Conservation (phyloP, 768 basidiomycete species). For the Panaeolus cyanescens region DNA sequence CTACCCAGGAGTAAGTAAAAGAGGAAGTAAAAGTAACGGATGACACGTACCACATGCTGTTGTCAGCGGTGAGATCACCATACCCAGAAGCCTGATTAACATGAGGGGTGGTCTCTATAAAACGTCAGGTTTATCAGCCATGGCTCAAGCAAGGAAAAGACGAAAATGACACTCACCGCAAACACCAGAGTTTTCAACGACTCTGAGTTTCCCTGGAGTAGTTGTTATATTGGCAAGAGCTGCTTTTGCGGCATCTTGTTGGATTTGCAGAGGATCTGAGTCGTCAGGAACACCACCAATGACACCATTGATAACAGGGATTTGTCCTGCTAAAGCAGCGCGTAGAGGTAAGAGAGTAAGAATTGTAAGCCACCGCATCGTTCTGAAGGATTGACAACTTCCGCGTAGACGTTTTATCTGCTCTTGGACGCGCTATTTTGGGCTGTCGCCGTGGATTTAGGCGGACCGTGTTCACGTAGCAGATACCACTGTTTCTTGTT, state of each 20-base stretch:
- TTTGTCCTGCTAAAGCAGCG: neutral
- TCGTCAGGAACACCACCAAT: conserved; percentile 5
- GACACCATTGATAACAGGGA: conserved; percentile 7
- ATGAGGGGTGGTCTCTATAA: conserved; percentile 58
- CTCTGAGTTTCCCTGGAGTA: conserved; percentile 50
- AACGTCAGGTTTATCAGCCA: neutral
- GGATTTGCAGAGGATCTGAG: neutral
- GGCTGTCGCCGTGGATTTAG: neutral
- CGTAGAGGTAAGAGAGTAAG: neutral
- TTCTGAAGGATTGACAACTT: neutral
- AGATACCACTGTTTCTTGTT: neutral
- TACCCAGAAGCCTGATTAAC: conserved; percentile 67
- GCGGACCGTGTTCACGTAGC: neutral
- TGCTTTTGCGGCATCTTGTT: neutral
- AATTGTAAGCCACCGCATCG: neutral
- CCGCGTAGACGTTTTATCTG: neutral
- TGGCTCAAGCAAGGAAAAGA: neutral
- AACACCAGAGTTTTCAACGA: conserved; percentile 61
- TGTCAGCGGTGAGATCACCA: conserved; percentile 54
- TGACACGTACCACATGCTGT: conserved; percentile 56
- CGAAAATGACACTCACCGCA: conserved; percentile 47
- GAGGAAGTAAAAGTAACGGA: neutral
- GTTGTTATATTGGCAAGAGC: neutral
- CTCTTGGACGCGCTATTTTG: neutral
- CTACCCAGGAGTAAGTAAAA: conserved; percentile 24